These are phyloP conservation scores for Lipomyces yamadae DNA, from an alignment of 805 yeast genomes.

Conservation along the genomic window DNA sequence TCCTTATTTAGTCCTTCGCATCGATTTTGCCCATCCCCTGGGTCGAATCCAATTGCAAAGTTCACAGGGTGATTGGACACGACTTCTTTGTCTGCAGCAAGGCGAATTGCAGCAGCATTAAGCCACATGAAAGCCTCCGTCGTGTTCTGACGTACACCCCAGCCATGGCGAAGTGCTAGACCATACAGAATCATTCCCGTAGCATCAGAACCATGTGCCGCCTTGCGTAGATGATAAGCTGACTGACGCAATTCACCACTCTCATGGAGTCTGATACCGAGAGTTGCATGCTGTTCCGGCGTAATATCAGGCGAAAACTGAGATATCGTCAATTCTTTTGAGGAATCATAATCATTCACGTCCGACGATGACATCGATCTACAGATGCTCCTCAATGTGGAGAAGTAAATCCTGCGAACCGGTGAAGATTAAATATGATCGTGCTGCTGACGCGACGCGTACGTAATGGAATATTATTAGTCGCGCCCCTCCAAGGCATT, in stretches of 20 bases:
- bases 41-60: neutral
- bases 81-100: slow-evolving; percentile 13
- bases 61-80: neutral
- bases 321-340: neutral
- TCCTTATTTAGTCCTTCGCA: slow-evolving; percentile 2
- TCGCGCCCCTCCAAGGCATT: too few species aligned
- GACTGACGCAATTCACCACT: slow-evolving; percentile 70
- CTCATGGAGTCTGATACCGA: slow-evolving; percentile 51
- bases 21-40: neutral
- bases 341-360: neutral
- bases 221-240: slow-evolving; percentile 66
- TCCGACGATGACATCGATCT: neutral
- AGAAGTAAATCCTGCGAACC: neutral
- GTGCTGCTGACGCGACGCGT: too few species aligned
- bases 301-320: slow-evolving; percentile 16
- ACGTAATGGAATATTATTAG: too few species aligned
- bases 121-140: slow-evolving; percentile 64
- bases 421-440: too few species aligned
- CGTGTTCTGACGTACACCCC: slow-evolving; percentile 65
- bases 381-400: neutral
- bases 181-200: slow-evolving; percentile 76
- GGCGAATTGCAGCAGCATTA: slow-evolving; percentile 51
- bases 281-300: slow-evolving; percentile 28
- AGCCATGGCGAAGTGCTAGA: slow-evolving; percentile 67
- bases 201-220: slow-evolving; percentile 63